Evolutionary conservation across 768 basidiomycete species (phyloP), one percentile per base, ranked within the genome.

Genomic region (Phanerochaete carnosa): DNA sequence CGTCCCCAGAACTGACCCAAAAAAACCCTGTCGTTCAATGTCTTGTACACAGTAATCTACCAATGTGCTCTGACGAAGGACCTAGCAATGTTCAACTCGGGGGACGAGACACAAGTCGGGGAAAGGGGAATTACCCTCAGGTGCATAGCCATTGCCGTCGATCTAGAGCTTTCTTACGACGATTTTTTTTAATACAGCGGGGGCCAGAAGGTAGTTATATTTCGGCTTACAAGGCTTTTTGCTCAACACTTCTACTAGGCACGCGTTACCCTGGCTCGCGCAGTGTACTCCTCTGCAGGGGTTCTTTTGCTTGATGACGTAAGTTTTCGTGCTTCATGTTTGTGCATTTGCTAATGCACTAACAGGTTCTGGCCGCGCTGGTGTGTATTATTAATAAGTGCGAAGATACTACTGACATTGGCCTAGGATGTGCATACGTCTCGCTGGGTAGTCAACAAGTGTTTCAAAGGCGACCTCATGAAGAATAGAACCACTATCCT

Each of bases 401-500:
- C 25, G 26, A 15, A 59, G 23, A 1, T n/a, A 35, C 39, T 25
- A 11, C n/a, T 37, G 22, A 39, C 22, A 37, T 22, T 43, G 23
- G 9, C 11, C 4, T 25, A 55, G 4, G 83, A 84, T 54, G 79
- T 80, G 16, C 76, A 82, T 54, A 83, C 81, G 7, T 75, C 79
- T 4, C 72, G 75, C 45, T 80, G 72, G 71, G 76, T 83, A 56
- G 76, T 81, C 26, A 75, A 80, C 15, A 75, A 80, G 47, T 75
- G 79, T 39, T 74, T 82, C 65, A 58, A 66, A 26, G 79, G 80
- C 3, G 76, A 78, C 55, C 66, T 83, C 6, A 66, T 83, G 37
- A 67, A 67, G 22, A 77, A 72, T 39, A 73, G 82, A 33, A 83
- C 82, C 3, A 69, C 83, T n/a, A 67, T 83, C 12, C 69, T 83